These are phyloP conservation scores for Penicillium sp. DNA, from an alignment of 2,329 filamentous ascomycete species.

Conservation along the genomic window DNA sequence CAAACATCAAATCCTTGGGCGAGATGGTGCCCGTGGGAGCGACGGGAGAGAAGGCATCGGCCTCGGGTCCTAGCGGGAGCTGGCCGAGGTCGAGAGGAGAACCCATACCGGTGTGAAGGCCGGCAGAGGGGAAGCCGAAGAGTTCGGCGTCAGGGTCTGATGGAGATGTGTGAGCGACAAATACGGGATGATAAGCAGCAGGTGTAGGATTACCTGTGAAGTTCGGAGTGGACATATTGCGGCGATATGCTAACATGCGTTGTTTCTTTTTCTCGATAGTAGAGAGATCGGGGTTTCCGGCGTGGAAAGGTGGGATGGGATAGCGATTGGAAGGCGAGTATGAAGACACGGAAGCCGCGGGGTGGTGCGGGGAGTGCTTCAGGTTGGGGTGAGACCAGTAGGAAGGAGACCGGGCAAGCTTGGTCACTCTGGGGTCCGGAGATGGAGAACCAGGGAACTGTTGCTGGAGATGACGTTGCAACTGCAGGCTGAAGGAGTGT, in stretches of 20 bases:
- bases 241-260: constrained; percentile 32
- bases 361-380: constrained; percentile 36
- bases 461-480: constrained; percentile 38
- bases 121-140: constrained; percentile 34
- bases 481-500: constrained; percentile 42
- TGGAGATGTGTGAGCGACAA: constrained; percentile 18
- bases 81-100: constrained; percentile 22
- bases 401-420: constrained; percentile 45
- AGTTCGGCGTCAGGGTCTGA: constrained; percentile 30
- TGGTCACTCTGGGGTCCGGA: constrained; percentile 46
- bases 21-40: constrained; percentile 70
- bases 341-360: constrained; percentile 45
- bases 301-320: constrained; percentile 45
- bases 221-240: constrained; percentile 46
- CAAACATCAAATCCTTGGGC: constrained; percentile 77
- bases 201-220: constrained; percentile 45
- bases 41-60: constrained; percentile 29
- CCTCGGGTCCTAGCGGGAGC: constrained; percentile 21
- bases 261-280: constrained; percentile 33
- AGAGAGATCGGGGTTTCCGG: constrained; percentile 28
- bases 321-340: constrained; percentile 43
- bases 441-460: constrained; percentile 40
- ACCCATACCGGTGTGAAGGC: constrained; percentile 20
- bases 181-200: background rate
- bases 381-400: constrained; percentile 41